phyloP scores from a whole-genome alignment of 176 grass and related monocot genomes.

The Oryza coarctata region DNA sequence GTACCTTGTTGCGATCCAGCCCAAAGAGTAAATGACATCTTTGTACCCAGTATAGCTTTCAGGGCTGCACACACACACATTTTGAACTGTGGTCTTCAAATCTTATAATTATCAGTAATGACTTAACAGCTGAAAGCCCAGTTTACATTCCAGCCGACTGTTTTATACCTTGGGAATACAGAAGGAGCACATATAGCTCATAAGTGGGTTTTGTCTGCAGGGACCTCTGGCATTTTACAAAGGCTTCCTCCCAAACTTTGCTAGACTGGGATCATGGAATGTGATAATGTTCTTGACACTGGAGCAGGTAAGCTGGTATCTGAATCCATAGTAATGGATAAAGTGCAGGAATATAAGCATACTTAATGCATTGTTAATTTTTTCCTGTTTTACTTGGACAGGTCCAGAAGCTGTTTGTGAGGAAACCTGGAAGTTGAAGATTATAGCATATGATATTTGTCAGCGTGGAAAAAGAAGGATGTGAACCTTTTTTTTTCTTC shows the following conservation, averaged over 20 bases:
- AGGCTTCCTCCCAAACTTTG: constrained; percentile 90
- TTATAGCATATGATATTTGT: neutral
- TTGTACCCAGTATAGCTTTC: neutral
- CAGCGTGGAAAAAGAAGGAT: neutral
- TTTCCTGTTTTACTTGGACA: constrained; percentile 25
- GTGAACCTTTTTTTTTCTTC: neutral
- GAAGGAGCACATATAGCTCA: neutral
- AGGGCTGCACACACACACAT: neutral
- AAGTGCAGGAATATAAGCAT: neutral
- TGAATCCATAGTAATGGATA: neutral
- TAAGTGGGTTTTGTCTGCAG: constrained; percentile 37
- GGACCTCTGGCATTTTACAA: constrained; percentile 93
- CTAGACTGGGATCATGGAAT: constrained; percentile 93
- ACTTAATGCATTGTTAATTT: neutral
- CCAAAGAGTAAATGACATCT: neutral
- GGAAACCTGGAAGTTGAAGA: constrained; percentile 39
- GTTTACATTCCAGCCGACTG: neutral
- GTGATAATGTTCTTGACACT: constrained; percentile 99
- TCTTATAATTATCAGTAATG: neutral
- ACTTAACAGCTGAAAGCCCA: neutral
- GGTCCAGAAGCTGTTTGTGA: constrained; percentile 71
- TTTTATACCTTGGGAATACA: neutral
- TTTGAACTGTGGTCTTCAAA: constrained; percentile 6
- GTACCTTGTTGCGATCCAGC: neutral
- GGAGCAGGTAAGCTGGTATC: constrained; percentile 66